phyloP scores from a whole-genome alignment of 768 basidiomycete species.

The Dioszegia aurantiaca region DNA sequence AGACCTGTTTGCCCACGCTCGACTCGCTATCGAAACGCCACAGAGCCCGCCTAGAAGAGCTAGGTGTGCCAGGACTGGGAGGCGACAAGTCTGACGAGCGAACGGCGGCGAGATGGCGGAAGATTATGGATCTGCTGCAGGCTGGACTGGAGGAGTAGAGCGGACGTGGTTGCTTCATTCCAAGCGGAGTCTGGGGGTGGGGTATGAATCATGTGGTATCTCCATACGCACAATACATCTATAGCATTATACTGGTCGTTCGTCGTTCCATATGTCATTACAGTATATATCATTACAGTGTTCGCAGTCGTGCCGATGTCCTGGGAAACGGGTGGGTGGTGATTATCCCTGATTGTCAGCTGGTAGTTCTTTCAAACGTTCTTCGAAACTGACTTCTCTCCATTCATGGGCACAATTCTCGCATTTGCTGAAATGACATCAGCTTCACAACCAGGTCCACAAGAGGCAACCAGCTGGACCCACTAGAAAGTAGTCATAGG shows the following conservation, averaged over 20 bases:
- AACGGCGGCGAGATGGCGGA: conserved; percentile 24
- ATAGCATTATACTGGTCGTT: too few relatives aligned
- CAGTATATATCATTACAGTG: too few relatives aligned
- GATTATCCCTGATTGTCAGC: not conserved
- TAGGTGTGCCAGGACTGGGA: conserved; percentile 40
- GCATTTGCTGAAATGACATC: conserved; percentile 44
- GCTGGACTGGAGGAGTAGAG: conserved; percentile 33
- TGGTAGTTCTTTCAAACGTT: not conserved
- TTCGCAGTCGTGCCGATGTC: too few relatives aligned
- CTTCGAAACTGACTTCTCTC: conserved; percentile 46
- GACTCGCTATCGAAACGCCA: conserved; percentile 36
- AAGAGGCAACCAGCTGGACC: conserved; percentile 16
- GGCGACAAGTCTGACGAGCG: conserved; percentile 19
- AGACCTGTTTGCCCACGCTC: conserved; percentile 27
- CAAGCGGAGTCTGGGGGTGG: not conserved
- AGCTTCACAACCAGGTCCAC: not conserved
- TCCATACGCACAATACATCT: too few relatives aligned
- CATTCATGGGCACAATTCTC: conserved; percentile 49
- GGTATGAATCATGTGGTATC: not conserved
- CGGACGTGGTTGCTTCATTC: too few relatives aligned
- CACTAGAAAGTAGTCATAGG: conserved; percentile 55
- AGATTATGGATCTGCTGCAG: conserved; percentile 43
- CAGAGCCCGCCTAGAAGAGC: conserved; percentile 23
- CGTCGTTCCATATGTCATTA: too few relatives aligned
- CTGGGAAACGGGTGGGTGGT: not conserved